Evolutionary conservation across 2,329 filamentous ascomycete species (phyloP), one percentile per base, ranked within the genome.

Genomic region (Macrophomina pseudophaseolina): DNA sequence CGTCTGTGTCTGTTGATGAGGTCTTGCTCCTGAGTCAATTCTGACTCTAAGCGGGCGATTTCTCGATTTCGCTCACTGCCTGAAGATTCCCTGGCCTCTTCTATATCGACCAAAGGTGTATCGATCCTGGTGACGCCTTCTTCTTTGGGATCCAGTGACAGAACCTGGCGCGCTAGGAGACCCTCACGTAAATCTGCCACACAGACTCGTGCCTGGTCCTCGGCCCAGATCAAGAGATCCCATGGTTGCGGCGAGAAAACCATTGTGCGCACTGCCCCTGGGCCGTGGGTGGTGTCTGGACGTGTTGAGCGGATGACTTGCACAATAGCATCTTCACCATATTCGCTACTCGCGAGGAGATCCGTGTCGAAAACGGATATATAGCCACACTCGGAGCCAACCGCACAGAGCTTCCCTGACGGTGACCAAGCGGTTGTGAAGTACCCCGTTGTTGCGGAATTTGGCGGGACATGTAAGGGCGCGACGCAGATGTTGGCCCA

Each of bases 211-310:
- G 90, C 91, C 69, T 91, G 90, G 72, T 97, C 92, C 78, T 99
- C 95, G 8, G 93, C 92, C 94, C 95, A 98, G 6, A 96, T 91
- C 48, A 99, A 82, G 18, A 99, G 86, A 75, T 97, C 94, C 83
- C 90, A 94, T 0, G 94, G 92, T 1, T 91, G 91, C 0, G 94
- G 94, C 4, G 92, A 93, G 75, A 99, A 99, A 1, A 90, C 86
- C 91, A 98, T 96, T 68, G 93, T 92, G 69, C 95, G 87, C 64
- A 98, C 89, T 38, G 94, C 93, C 51, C 94, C 94, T 23, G 86
- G 78, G 9, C 77, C 84, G 28, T 87, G 85, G n/a, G 83, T 67
- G 49, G 75, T 85, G 68, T 87, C 85, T 0, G 92, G 87, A 68
- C 92, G 85, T 0, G 93, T 94, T 16, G 93, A 94, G 67, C 87